phyloP scores from a whole-genome alignment of 306 rosid species.

The Pyrus pyrifolia region DNA sequence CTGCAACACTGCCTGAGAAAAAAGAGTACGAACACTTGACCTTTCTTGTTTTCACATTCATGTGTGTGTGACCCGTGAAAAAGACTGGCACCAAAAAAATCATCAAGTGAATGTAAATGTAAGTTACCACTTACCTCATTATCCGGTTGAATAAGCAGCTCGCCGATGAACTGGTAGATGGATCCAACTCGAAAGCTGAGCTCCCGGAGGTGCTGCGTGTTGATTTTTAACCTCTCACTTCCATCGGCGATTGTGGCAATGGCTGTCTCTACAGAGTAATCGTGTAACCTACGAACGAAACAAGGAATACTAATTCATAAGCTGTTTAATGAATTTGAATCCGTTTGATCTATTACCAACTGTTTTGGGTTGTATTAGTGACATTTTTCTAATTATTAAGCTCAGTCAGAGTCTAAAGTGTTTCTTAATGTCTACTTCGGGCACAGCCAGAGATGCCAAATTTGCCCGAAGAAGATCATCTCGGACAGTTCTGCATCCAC shows the following conservation, averaged over 20 bases:
- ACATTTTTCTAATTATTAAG: background rate
- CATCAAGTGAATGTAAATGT: background rate
- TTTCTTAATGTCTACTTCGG: background rate
- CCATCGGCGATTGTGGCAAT: slow-evolving; percentile 56
- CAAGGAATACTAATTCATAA: background rate
- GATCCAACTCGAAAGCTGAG: slow-evolving; percentile 57
- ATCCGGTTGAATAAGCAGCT: slow-evolving; percentile 57
- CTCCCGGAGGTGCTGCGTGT: slow-evolving; percentile 53
- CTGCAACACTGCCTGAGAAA: slow-evolving; percentile 56
- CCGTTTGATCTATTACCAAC: no score
- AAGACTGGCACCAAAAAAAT: background rate
- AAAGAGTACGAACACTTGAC: slow-evolving; percentile 12
- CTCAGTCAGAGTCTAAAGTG: background rate
- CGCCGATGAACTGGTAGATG: slow-evolving; percentile 78
- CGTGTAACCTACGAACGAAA: slow-evolving; percentile 39
- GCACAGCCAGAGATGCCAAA: background rate
- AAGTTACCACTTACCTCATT: slow-evolving; percentile 45
- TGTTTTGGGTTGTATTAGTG: background rate
- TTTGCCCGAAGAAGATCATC: background rate
- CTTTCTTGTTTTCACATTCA: slow-evolving; percentile 3
- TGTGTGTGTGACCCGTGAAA: background rate
- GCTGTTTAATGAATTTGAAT: background rate
- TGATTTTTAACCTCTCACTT: slow-evolving; percentile 37
- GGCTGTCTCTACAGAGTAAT: slow-evolving; percentile 56
- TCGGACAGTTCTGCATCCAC: background rate